Percentiles rank a stretch among this genome's conserved stretches.
Evolutionary conservation across 345 rosid genomes (phyloP).

Genomic region (Carallia brachiata): DNA sequence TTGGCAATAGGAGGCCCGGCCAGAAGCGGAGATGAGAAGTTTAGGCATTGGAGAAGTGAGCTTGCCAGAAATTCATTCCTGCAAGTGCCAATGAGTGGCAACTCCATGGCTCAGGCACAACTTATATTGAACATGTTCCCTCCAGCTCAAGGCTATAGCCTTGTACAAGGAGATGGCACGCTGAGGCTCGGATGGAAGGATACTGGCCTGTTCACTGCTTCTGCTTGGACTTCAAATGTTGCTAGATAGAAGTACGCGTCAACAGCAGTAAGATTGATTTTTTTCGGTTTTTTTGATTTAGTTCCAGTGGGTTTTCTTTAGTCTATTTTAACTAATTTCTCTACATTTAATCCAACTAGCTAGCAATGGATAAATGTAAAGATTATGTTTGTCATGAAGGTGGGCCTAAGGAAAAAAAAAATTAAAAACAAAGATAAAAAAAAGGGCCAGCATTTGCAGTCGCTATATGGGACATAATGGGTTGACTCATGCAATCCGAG

Average conservation of each 20-base stretch:
- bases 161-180: conserved; percentile 59
- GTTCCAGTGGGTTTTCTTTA: background rate
- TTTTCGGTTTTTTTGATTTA: background rate
- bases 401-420: too few relatives aligned
- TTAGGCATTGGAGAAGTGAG: conserved; percentile 52
- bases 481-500: too few relatives aligned
- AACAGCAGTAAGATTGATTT: too few relatives aligned
- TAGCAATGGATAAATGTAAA: too few relatives aligned
- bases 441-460: too few relatives aligned
- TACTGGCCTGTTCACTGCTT: conserved; percentile 60
- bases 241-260: conserved; percentile 17
- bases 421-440: too few relatives aligned
- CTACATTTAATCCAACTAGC: too few relatives aligned
- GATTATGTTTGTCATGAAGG: too few relatives aligned
- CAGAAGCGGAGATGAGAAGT: conserved; percentile 67
- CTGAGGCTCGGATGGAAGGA: conserved; percentile 70
- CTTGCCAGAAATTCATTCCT: conserved; percentile 27
- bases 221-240: conserved; percentile 56
- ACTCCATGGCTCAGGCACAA: conserved; percentile 72
- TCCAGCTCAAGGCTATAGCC: conserved; percentile 55
- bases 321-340: too few relatives aligned
- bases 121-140: conserved; percentile 64
- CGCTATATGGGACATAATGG: too few relatives aligned
- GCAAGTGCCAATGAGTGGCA: conserved; percentile 57
- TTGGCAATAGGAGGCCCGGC: conserved; percentile 67